Base-by-base conservation (phyloP, 2,329 filamentous ascomycete species). In the Metarhizium anisopliae region DNA sequence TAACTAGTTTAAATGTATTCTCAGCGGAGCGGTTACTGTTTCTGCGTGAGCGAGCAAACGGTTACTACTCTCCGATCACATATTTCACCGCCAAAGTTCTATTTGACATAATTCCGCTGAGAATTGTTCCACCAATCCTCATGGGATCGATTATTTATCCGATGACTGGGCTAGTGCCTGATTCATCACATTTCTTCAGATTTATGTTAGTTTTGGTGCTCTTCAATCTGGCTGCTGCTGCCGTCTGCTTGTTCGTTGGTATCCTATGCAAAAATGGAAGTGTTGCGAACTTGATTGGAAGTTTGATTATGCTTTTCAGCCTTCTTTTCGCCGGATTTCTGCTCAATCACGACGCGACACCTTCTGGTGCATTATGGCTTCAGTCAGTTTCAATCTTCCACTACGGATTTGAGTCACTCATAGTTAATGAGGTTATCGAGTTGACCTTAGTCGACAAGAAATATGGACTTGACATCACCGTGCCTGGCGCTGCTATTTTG, bases 361-460 rank as follows among this genome's bases (percentile, higher is more conserved):
- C 94, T 1, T 78, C 82, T 52, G 83, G 89, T 2, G 89, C 93
- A 2, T 72, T 91, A 59, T 99, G 94, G 94, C 74, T 99, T 53
- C 94, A 99, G 76, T 84, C 82, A 73, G 75, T 99, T 8, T 96
- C 92, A 2, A 99, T 99, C 60, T 99, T 99, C 80, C 94, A 99
- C 69, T 99, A 95, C 67, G 93, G 87, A 5, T 97, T 97, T 64
- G 94, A 99, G 76, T 89, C 90, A 2, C 81, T 99, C 14, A 95
- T 97, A 60, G 94, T 99, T 63, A 99, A 97, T 67, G 94, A 99
- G 74, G 95, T 96, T 50, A 85, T 90, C 30, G 90, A 90, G 64
- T 77, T 99, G 47, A 93, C 89, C 0, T 81, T 99, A 30, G 83
- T 95, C 47, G 94, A 99, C 69, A 87, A 94, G 71, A 95, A 97